A percentile compares a stretch with the other conserved stretches of the same genome.
phyloP scores from a whole-genome alignment of 345 rosid species.

The Hypericum androsaemum region DNA sequence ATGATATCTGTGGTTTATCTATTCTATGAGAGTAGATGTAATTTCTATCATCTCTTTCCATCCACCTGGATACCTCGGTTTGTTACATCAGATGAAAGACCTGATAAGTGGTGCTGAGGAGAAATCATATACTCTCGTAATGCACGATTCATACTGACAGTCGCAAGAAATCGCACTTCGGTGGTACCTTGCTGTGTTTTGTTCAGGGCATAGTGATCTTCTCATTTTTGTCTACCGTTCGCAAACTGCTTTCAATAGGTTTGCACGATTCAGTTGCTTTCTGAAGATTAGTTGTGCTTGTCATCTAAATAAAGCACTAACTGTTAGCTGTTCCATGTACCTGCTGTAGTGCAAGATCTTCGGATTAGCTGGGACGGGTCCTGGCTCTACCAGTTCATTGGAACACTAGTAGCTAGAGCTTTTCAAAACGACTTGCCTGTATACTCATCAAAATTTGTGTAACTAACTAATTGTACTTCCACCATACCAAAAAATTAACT shows the following conservation, averaged over 20 bases:
- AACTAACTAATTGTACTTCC: too few species aligned
- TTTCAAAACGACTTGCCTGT: too few species aligned
- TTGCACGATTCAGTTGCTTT: neutral
- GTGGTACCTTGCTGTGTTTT: constrained; percentile 7
- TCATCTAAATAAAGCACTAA: too few species aligned
- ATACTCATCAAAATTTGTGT: too few species aligned
- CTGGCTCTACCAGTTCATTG: too few species aligned
- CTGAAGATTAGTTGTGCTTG: too few species aligned
- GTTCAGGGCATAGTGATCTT: constrained; percentile 57
- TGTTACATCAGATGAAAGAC: constrained; percentile 83
- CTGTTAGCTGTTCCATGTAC: too few species aligned
- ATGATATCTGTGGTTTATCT: neutral
- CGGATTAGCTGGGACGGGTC: too few species aligned
- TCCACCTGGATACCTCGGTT: constrained; percentile 88
- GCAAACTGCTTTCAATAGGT: constrained; percentile 90
- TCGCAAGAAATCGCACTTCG: neutral
- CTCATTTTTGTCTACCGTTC: constrained; percentile 77
- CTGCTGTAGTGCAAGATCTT: too few species aligned
- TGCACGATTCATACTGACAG: constrained; percentile 19
- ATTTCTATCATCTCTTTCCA: constrained; percentile 5
- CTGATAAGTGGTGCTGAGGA: constrained; percentile 60
- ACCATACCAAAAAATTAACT: too few species aligned
- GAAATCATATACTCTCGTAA: constrained; percentile 73
- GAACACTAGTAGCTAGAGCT: too few species aligned
- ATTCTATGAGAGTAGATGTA: constrained; percentile 5